A percentile compares a stretch with the other conserved stretches of the same genome.
phyloP scores from a whole-genome alignment of 208 protist species.

The Crithidia thermophila region DNA sequence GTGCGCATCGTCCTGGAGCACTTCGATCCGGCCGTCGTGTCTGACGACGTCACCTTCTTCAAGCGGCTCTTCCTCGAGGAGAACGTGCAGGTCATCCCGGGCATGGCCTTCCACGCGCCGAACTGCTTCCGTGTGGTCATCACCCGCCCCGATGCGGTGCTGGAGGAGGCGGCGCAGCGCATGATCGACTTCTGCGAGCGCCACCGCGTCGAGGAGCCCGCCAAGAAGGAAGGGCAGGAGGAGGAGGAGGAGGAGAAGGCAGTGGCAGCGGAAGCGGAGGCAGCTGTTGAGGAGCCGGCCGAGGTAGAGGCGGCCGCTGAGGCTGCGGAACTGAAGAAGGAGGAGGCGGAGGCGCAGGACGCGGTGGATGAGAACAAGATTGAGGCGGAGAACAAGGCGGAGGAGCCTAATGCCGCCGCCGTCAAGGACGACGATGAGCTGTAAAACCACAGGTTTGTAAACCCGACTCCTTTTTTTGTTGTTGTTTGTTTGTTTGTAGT shows the following conservation, averaged over 20 bases:
- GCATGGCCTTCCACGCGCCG: slow-evolving; percentile 65
- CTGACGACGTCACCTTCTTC: slow-evolving; percentile 77
- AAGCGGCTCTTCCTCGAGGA: slow-evolving; percentile 73
- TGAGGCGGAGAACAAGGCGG: no score
- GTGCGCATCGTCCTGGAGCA: slow-evolving; percentile 77
- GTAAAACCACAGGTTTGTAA: not conserved
- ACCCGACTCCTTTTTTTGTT: not conserved
- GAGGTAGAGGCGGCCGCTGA: no score
- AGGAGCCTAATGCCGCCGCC: no score
- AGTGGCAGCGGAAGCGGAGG: no score
- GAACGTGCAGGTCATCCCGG: slow-evolving; percentile 88
- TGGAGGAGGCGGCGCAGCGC: slow-evolving; percentile 74
- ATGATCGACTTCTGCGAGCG: slow-evolving; percentile 74
- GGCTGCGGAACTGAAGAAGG: no score
- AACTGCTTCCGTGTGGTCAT: slow-evolving; percentile 79
- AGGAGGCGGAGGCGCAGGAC: no score
- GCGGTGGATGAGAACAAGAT: no score
- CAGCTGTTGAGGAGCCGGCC: no score
- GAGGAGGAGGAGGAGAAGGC: not conserved
- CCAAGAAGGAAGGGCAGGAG: not conserved
- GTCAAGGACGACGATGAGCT: slow-evolving; percentile 3
- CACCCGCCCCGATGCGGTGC: slow-evolving; percentile 57
- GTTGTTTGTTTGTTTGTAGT: not conserved
- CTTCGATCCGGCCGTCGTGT: slow-evolving; percentile 60
- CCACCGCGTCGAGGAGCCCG: slow-evolving; percentile 16